phyloP scores from a whole-genome alignment of 495 filamentous ascomycete species.

The Xylaria curta region DNA sequence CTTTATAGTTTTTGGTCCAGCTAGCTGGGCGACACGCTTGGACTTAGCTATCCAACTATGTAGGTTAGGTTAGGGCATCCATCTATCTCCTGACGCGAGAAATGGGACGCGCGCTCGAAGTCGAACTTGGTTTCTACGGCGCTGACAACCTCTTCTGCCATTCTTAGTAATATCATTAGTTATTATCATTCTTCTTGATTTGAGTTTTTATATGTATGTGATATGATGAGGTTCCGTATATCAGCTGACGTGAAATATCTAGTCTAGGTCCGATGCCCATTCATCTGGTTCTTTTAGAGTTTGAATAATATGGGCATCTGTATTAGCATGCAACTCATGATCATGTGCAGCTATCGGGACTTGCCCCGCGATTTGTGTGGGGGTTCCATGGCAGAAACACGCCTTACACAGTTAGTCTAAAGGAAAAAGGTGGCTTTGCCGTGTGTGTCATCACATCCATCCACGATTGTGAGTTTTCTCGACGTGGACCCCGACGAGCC shows the following conservation, averaged over 20 bases:
- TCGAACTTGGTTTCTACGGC: neutral
- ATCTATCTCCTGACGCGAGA: neutral
- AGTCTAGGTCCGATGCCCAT: too few species aligned
- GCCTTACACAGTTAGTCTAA: neutral
- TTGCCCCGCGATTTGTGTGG: constrained; percentile 21
- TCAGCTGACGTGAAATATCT: constrained; percentile 3
- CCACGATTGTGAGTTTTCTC: neutral
- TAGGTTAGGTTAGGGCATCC: neutral
- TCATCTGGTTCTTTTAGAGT: too few species aligned
- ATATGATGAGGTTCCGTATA: neutral
- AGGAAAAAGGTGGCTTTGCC: constrained; percentile 13
- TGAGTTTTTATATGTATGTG: neutral
- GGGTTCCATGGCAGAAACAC: neutral
- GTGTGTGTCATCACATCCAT: constrained; percentile 11
- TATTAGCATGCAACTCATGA: neutral
- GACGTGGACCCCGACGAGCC: neutral
- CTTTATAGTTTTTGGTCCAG: neutral
- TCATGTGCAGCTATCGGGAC: constrained; percentile 13
- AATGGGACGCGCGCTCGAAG: neutral
- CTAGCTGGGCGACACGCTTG: neutral
- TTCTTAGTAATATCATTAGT: constrained; percentile 6
- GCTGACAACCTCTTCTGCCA: neutral
- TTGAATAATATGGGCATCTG: too few species aligned
- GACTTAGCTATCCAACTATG: constrained; percentile 1
- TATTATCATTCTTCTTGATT: neutral